Percentiles rank a stretch among this genome's conserved stretches.
phyloP scores from a whole-genome alignment of 2,329 filamentous ascomycete species.

The Cercospora beticola region DNA sequence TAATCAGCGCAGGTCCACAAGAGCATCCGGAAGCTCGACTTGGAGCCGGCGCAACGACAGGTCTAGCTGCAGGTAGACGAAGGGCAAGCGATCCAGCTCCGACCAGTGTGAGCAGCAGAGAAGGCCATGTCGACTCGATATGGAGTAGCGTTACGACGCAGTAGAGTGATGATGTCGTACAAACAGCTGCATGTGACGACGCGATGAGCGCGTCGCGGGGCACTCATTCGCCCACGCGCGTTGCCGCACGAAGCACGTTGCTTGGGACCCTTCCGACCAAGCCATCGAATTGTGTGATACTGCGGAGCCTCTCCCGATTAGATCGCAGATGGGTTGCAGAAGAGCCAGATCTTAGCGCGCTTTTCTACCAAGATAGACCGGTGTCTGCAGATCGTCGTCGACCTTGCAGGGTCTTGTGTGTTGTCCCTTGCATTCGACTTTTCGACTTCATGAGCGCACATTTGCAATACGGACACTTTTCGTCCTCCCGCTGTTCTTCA shows the following conservation, averaged over 20 bases:
- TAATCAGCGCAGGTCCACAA: constrained; percentile 16
- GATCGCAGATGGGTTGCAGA: constrained; percentile 3
- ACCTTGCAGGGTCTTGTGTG: not conserved
- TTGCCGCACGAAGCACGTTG: constrained; percentile 9
- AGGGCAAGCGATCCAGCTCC: constrained; percentile 12
- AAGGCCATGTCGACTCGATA: constrained; percentile 9
- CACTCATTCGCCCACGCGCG: constrained; percentile 4
- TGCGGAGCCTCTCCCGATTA: constrained; percentile 2
- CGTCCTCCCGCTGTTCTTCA: not conserved
- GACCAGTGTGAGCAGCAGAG: constrained; percentile 2
- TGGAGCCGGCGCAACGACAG: constrained; percentile 10
- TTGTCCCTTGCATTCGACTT: not conserved
- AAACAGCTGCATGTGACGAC: constrained; percentile 9
- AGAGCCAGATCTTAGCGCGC: constrained; percentile 17
- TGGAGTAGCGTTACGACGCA: constrained; percentile 12
- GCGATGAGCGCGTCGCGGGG: constrained; percentile 18
- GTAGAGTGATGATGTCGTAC: constrained; percentile 19
- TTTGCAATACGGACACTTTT: not conserved
- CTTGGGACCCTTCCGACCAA: not conserved
- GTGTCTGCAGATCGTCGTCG: constrained; percentile 5
- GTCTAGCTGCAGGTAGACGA: constrained; percentile 17
- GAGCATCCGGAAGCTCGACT: constrained; percentile 8
- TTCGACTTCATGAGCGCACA: not conserved
- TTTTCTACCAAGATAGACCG: constrained; percentile 9
- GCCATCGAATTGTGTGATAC: not conserved